Evolutionary conservation across 306 rosid species (phyloP).

Genomic region (Crotalaria pallida): DNA sequence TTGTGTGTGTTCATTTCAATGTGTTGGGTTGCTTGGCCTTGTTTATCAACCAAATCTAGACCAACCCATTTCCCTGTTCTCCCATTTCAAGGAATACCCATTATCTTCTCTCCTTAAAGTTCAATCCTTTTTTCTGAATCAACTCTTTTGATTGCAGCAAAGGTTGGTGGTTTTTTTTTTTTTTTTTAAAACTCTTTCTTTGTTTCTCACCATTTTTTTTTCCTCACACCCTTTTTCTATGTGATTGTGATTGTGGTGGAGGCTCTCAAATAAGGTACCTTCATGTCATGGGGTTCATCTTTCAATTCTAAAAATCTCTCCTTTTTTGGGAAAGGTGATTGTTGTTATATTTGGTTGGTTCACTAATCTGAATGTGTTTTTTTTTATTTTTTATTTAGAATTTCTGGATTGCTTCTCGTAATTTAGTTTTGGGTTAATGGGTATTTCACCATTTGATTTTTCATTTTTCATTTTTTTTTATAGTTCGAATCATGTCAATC

Average conservation of each 20-base stretch:
- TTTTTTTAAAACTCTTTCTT: too few relatives aligned
- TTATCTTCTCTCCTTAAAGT: constrained; percentile 1
- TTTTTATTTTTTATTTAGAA: constrained; percentile 1
- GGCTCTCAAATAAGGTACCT: constrained; percentile 36
- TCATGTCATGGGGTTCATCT: neutral
- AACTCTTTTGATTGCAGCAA: too few relatives aligned
- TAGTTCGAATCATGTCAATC: constrained; percentile 7
- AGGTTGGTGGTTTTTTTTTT: too few relatives aligned
- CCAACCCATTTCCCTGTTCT: constrained; percentile 36
- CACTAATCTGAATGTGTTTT: constrained; percentile 33
- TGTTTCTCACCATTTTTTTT: neutral
- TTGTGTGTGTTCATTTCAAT: neutral
- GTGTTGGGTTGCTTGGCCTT: constrained; percentile 24
- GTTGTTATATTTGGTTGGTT: neutral
- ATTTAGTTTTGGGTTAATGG: constrained; percentile 29
- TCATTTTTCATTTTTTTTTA: neutral
- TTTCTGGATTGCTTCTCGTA: constrained; percentile 2
- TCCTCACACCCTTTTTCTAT: constrained; percentile 28
- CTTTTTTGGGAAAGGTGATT: neutral
- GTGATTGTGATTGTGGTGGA: constrained; percentile 20
- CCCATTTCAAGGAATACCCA: constrained; percentile 31
- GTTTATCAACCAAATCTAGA: constrained; percentile 48
- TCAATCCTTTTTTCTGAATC: neutral
- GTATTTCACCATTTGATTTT: constrained; percentile 28
- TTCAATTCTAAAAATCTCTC: neutral